These are phyloP conservation scores for Globisporangium rhizosaccharum DNA, from an alignment of 352 stramenopile species.

Conservation along the genomic window DNA sequence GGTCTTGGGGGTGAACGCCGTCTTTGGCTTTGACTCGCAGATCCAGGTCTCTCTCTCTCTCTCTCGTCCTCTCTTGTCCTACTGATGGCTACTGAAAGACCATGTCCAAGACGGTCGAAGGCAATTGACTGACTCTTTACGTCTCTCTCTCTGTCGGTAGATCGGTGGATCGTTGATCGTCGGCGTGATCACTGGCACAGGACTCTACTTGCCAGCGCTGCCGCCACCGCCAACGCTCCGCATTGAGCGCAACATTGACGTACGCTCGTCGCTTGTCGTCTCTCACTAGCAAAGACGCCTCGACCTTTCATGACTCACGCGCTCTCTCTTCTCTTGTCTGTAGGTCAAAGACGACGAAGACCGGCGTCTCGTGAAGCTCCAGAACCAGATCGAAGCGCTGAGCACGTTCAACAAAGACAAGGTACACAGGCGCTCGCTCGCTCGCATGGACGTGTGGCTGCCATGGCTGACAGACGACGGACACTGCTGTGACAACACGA, in stretches of 20 bases:
- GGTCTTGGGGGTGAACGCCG: constrained; percentile 94
- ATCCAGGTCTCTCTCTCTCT: constrained; percentile 58
- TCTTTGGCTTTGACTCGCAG: constrained; percentile 92
- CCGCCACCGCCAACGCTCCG: constrained; percentile 90
- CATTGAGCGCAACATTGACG: constrained; percentile 93
- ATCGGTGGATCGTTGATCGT: constrained; percentile 86
- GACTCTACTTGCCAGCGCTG: constrained; percentile 92
- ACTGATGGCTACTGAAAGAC: neutral
- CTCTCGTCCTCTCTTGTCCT: neutral
- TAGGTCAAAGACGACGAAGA: constrained; percentile 93
- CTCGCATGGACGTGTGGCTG: neutral
- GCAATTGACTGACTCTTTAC: neutral
- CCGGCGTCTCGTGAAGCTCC: constrained; percentile 88
- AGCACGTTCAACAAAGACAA: constrained; percentile 81
- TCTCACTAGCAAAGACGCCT: neutral
- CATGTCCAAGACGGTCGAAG: neutral
- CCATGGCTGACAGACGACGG: neutral
- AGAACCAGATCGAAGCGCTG: constrained; percentile 88
- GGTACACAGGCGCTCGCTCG: constrained; percentile 19
- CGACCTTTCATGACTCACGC: too few species aligned
- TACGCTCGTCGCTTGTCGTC: constrained; percentile 19
- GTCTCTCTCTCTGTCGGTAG: constrained; percentile 14
- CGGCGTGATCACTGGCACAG: constrained; percentile 89
- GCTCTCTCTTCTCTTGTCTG: neutral
- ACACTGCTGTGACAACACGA: neutral